Evolutionary conservation across 139 green algal genomes (phyloP), one percentile per base, ranked within the genome.

Genomic region (Volvox africanus): DNA sequence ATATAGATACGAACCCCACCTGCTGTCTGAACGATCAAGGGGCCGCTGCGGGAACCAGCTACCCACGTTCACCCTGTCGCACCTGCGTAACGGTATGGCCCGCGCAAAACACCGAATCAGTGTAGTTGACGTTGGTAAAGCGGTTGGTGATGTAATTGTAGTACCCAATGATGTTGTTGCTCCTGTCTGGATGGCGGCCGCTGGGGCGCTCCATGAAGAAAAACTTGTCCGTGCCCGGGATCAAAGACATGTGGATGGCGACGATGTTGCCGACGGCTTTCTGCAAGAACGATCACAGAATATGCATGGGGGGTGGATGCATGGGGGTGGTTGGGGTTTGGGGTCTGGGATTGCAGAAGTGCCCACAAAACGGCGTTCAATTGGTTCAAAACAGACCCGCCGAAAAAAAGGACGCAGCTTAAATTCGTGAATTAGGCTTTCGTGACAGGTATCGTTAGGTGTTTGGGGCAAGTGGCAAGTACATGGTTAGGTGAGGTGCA

Each of bases 121-220:
- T 87, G 82, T 83, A 88, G 16, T 50, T 37, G 20, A 92, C 17
- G 89, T 92, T 92, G 24, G 55, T 85, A 36, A 92, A 92, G 13
- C 67, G 84, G 82, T 89, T 83, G 0, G 28, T 32, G 1, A 85
- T 14, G 55, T 82, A 67, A 62, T 92, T 82, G 61, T 78, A 92
- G 61, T 80, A 89, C 1, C 89, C 89, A 0, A 37, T 82, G n/a
- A 94, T 92, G 61, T 80, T 76, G 20, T 65, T 44, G 36, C 44
- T 78, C 0, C 50, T 32, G 33, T 94, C 92, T 18, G 92, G 92
- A 80, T 94, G 92, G 20, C 92, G 87, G 80, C 92, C 92, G 14
- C 61, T 83, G 89, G 89, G 89, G 0, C 89, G 89, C 73, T 92
- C 89, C 89, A 92, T 92, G 89, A 92, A 92, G 37, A 92, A 92